Base-by-base conservation (phyloP, 2,329 filamentous ascomycete genomes). In the Trichoderma citrinoviride region DNA sequence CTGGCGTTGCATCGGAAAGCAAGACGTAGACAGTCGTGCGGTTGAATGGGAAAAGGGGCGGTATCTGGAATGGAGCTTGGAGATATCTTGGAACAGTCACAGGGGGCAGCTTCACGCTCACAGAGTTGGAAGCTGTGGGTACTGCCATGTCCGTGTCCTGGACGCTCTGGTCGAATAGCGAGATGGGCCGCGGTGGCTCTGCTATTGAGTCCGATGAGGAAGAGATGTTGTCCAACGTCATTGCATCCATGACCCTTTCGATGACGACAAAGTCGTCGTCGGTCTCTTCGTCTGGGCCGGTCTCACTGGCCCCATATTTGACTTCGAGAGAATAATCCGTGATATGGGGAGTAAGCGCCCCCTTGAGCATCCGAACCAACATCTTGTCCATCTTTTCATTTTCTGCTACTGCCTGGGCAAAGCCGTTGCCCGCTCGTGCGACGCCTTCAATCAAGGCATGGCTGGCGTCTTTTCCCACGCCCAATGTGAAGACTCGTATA, bases 281-380 rank as follows among this genome's bases (percentile, higher is more conserved):
- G 15, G 69, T 10, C 23, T 53, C 37, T 14, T 33, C 37, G 10
- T 8, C 33, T 7, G 41, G 64, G 6, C 65, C 65, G 5, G 65
- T 17, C 0, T 61, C 29, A 7, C 44, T 37, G 2, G 8, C 27
- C 1, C 23, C 67, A 68, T 90, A 91, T 61, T 86, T 83, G 66
- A 91, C 76, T 70, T 89, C 85, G 1, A 92, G 76, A 0, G 79
- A 81, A 70, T 88, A 90, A 71, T 91, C 83, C 17, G 77, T 82
- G 50, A 90, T 79, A 67, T 91, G 88, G 0, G 88, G 87, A 2
- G 84, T 86, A 21, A 92, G 75, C 0, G 88, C 86, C 0, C 85
- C 89, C 71, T 90, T 91, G 64, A 93, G 78, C 90, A 93, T 92
- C 2, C 90, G 83, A 2, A 92, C 81, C 1, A 92, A 82, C 72